Percentiles rank a stretch among this genome's conserved stretches.
phyloP scores from a whole-genome alignment of 2,329 filamentous ascomycete species.

The Meredithiella fracta region DNA sequence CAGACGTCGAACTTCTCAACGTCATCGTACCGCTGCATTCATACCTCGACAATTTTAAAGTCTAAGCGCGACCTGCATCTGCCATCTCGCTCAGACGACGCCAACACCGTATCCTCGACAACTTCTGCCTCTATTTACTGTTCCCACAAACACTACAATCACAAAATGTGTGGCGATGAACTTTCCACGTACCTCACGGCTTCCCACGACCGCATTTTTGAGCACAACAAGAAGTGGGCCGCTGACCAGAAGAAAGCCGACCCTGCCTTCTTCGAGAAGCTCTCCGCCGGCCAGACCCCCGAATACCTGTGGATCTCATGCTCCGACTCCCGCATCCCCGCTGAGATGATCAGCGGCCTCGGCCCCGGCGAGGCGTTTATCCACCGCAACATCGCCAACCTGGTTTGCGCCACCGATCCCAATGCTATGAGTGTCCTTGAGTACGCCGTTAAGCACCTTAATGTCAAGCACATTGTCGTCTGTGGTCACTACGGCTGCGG shows the following conservation, averaged over 20 bases:
- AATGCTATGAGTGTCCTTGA: conserved; percentile 70
- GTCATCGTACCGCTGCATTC: no score
- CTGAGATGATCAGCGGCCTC: conserved; percentile 69
- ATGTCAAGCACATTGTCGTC: conserved; percentile 66
- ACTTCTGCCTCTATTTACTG: no score
- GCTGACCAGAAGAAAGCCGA: conserved; percentile 39
- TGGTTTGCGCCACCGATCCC: conserved; percentile 64
- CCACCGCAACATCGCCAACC: conserved; percentile 89
- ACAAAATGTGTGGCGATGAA: not conserved
- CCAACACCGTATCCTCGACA: no score
- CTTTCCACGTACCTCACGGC: conserved; percentile 35
- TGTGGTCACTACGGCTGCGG: conserved; percentile 69
- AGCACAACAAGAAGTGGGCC: conserved; percentile 52
- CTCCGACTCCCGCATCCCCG: conserved; percentile 80
- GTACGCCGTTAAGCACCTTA: conserved; percentile 66
- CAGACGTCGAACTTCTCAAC: no score
- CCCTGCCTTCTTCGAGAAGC: conserved; percentile 47
- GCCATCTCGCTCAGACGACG: no score
- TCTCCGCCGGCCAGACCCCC: conserved; percentile 47
- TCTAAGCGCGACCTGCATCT: no score
- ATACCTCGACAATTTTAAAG: no score
- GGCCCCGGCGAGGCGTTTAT: conserved; percentile 85
- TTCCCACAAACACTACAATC: no score
- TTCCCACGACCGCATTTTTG: conserved; percentile 50
- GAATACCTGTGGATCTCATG: conserved; percentile 82